Conservation (phyloP, 1,139 yeast genomes). For the Zygosaccharomyces sapae region DNA sequence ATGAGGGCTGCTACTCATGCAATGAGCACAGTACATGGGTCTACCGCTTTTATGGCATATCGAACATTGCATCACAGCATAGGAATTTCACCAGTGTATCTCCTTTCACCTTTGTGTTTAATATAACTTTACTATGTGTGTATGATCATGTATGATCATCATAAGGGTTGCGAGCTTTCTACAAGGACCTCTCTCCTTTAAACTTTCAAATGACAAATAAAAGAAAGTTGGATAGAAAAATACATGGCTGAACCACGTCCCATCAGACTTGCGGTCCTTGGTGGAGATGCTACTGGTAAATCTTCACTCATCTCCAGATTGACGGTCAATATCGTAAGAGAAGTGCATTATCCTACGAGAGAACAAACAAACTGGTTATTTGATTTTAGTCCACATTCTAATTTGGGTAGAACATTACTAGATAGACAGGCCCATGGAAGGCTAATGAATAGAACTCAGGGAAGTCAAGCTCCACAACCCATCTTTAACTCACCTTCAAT, state of each 20-base stretch:
- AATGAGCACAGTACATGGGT: constrained; percentile 28
- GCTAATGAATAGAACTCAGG: constrained; percentile 34
- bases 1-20: constrained; percentile 30
- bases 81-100: background rate
- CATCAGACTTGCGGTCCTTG: constrained; percentile 35
- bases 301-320: constrained; percentile 46
- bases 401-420: constrained; percentile 42
- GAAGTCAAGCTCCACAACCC: constrained; percentile 31
- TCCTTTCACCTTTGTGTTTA: background rate
- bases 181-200: background rate
- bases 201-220: background rate
- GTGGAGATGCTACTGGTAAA: constrained; percentile 40
- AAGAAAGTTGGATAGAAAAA: background rate
- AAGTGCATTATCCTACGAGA: constrained; percentile 59
- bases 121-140: too few species aligned
- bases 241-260: constrained; percentile 27
- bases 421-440: constrained; percentile 44
- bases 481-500: constrained; percentile 32
- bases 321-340: constrained; percentile 45
- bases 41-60: constrained; percentile 22
- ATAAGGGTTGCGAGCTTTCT: background rate
- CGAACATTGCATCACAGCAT: constrained; percentile 23
- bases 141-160: too few species aligned
- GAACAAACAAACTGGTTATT: constrained; percentile 51
- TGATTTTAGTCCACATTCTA: constrained; percentile 46